phyloP scores from a whole-genome alignment of 2,329 filamentous ascomycete species.

The Rhynchosporium agropyri region DNA sequence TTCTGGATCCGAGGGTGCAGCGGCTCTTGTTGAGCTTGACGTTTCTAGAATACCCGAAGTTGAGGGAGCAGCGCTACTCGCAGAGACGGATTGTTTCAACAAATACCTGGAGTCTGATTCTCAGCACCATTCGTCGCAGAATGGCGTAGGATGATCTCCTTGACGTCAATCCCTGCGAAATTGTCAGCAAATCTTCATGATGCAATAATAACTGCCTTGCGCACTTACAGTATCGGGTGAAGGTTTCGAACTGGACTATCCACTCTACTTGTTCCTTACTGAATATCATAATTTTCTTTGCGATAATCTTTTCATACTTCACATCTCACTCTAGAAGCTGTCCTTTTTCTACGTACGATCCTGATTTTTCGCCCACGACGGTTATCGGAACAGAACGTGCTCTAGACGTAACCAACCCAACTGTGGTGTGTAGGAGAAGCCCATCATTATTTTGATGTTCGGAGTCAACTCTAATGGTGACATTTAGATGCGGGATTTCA shows the following conservation, averaged over 20 bases:
- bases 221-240: not conserved
- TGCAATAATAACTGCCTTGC: no score
- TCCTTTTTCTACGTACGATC: not conserved
- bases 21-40: no score
- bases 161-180: not conserved
- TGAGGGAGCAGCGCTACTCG: not conserved
- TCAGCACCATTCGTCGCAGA: not conserved
- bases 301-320: not conserved
- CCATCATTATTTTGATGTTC: not conserved
- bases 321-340: not conserved
- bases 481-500: no score
- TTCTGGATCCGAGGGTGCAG: no score
- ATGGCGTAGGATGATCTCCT: not conserved
- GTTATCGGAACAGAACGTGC: not conserved
- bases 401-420: not conserved
- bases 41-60: not conserved
- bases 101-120: no score
- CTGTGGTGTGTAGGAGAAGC: not conserved
- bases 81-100: no score
- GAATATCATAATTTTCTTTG: not conserved
- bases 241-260: not conserved
- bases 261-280: not conserved
- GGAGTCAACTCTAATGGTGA: not conserved
- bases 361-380: not conserved
- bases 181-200: not conserved